Percentiles rank a stretch among this genome's conserved stretches.
These are phyloP conservation scores for Adansonia digitata DNA, from an alignment of 345 rosid genomes.

Conservation along the genomic window DNA sequence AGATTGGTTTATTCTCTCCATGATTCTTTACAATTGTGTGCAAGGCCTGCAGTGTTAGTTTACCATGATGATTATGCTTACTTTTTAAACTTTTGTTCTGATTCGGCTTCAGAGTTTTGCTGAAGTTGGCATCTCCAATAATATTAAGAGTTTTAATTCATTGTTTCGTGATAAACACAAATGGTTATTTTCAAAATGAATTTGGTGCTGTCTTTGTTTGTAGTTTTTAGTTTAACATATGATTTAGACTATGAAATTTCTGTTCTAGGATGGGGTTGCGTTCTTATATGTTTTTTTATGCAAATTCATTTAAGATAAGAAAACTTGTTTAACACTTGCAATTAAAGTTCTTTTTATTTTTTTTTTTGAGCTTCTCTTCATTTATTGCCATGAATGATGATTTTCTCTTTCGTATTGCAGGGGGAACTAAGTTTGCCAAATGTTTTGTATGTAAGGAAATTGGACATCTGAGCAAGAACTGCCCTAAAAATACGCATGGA, in stretches of 20 bases:
- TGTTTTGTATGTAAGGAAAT: conserved; percentile 80
- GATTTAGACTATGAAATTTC: neutral
- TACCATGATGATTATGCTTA: neutral
- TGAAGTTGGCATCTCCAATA: neutral
- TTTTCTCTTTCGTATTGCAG: conserved; percentile 31
- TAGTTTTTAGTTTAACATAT: neutral
- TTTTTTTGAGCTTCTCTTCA: neutral
- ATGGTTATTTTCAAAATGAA: neutral
- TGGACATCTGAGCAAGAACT: conserved; percentile 90
- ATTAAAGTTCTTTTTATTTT: neutral
- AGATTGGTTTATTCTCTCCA: neutral
- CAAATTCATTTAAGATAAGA: neutral
- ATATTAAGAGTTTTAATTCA: neutral
- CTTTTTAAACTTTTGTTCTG: neutral
- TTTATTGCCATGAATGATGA: conserved; percentile 9
- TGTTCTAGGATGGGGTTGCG: neutral
- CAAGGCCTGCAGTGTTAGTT: neutral
- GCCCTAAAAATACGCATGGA: conserved; percentile 78
- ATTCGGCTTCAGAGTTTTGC: neutral
- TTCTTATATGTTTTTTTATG: too few relatives aligned
- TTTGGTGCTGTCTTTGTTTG: neutral
- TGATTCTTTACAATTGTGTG: neutral
- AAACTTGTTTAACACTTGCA: neutral
- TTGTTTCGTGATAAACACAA: neutral
- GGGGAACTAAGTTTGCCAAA: conserved; percentile 81